A percentile compares a stretch with the other conserved stretches of the same genome.
phyloP scores from a whole-genome alignment of 2,329 filamentous ascomycete species.

The Cladosporium sp. region DNA sequence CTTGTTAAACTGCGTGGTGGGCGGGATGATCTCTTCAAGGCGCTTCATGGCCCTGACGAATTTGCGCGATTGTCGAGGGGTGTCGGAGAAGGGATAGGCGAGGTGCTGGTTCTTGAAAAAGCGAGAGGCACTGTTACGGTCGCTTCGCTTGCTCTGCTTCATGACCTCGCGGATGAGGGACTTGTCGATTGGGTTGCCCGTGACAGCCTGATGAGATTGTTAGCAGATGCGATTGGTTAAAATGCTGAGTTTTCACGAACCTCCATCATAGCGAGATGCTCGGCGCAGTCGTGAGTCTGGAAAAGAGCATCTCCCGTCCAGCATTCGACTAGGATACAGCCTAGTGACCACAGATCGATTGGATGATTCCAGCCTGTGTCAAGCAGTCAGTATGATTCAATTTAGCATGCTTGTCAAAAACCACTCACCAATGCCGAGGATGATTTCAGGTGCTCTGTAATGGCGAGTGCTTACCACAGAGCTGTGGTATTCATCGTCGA shows the following conservation, averaged over 20 bases:
- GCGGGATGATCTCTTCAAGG: conserved; percentile 58
- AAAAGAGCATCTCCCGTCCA: conserved; percentile 66
- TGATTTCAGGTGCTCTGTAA: conserved; percentile 65
- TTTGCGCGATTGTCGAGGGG: conserved; percentile 59
- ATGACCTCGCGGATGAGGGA: conserved; percentile 31
- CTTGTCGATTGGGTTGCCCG: conserved; percentile 27
- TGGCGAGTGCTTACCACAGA: conserved; percentile 64
- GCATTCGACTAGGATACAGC: conserved; percentile 65
- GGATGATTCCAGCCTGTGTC: conserved; percentile 57
- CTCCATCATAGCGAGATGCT: conserved; percentile 69
- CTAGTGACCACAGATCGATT: conserved; percentile 67
- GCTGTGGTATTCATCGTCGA: conserved; percentile 65
- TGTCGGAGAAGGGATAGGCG: conserved; percentile 61
- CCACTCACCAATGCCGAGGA: conserved; percentile 52
- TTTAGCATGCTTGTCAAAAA: neutral
- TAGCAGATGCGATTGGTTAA: neutral
- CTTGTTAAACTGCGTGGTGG: conserved; percentile 54
- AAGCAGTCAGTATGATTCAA: neutral
- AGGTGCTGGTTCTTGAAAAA: conserved; percentile 46
- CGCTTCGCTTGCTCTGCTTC: conserved; percentile 24
- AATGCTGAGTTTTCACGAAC: conserved; percentile 20
- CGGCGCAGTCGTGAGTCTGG: conserved; percentile 65
- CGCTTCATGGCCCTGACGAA: conserved; percentile 66
- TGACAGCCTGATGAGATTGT: conserved; percentile 25
- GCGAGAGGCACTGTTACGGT: conserved; percentile 25